Evolutionary conservation across 2,329 filamentous ascomycete species (phyloP).

Genomic region (Lachnellula cervina): DNA sequence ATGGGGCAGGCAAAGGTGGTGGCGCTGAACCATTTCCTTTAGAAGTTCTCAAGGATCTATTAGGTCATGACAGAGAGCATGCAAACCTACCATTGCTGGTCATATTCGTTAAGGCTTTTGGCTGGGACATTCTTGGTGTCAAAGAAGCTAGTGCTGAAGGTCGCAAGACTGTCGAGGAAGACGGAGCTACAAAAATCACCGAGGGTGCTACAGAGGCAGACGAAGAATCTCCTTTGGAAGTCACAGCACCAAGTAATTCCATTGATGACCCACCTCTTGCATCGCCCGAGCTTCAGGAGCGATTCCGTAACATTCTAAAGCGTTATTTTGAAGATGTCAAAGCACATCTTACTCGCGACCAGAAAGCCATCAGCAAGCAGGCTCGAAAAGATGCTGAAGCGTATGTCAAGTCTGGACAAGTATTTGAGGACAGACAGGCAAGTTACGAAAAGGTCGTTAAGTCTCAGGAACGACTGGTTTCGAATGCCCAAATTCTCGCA

Average conservation of each 20-base stretch:
- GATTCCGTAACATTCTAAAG: constrained; percentile 78
- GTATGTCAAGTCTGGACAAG: constrained; percentile 96
- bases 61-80: constrained; percentile 91
- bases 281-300: constrained; percentile 70
- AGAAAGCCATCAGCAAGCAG: constrained; percentile 81
- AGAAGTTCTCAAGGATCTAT: constrained; percentile 94
- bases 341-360: constrained; percentile 79
- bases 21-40: constrained; percentile 89
- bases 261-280: constrained; percentile 69
- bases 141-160: constrained; percentile 67
- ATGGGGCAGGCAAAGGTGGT: constrained; percentile 53
- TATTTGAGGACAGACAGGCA: constrained; percentile 93
- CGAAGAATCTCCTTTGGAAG: constrained; percentile 47
- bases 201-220: constrained; percentile 39
- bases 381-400: constrained; percentile 94
- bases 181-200: constrained; percentile 58
- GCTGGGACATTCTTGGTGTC: constrained; percentile 89
- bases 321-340: constrained; percentile 95
- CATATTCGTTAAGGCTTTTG: constrained; percentile 91
- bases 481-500: constrained; percentile 86
- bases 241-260: constrained; percentile 38
- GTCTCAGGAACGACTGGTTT: constrained; percentile 80
- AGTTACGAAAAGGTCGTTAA: constrained; percentile 95
- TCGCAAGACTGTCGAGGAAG: constrained; percentile 79
- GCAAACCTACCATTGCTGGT: constrained; percentile 86